Evolutionary conservation across 306 rosid species (phyloP).

Genomic region (Prunus mume): DNA sequence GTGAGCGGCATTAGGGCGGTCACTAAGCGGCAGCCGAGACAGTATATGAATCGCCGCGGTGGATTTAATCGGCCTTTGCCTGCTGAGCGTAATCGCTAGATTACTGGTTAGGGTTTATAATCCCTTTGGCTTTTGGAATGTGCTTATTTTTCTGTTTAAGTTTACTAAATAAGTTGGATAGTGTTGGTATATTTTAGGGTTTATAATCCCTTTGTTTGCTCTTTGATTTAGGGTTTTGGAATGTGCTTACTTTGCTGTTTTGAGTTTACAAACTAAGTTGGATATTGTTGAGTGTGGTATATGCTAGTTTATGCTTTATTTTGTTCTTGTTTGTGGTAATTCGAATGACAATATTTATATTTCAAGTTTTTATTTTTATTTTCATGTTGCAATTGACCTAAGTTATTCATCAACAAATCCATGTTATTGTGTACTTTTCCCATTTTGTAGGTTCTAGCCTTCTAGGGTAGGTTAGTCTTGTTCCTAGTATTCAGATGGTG

Average conservation of each 20-base stretch:
- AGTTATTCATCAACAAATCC: no score
- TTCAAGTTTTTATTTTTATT: not conserved
- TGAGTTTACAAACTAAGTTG: not conserved
- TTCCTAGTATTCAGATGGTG: not conserved
- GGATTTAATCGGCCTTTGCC: slow-evolving; percentile 99
- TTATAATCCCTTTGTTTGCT: no score
- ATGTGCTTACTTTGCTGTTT: no score
- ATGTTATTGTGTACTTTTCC: not conserved
- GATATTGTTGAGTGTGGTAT: not conserved
- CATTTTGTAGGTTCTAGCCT: not conserved
- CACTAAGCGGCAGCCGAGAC: slow-evolving; percentile 87
- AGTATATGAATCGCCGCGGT: slow-evolving; percentile 97
- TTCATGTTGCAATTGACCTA: not conserved
- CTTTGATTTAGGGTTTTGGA: no score
- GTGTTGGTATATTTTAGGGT: not conserved
- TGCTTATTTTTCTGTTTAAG: not conserved
- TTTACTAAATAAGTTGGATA: not conserved
- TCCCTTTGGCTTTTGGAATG: not conserved
- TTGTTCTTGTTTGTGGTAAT: not conserved
- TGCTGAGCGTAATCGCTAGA: slow-evolving; percentile 81
- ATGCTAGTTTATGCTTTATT: not conserved
- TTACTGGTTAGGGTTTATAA: slow-evolving; percentile 30
- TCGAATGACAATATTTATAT: not conserved
- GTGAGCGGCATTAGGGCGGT: slow-evolving; percentile 83
- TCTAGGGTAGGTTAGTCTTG: not conserved